Base-by-base conservation (phyloP, 2,329 filamentous ascomycete genomes). In the Hypoxylon sp. region DNA sequence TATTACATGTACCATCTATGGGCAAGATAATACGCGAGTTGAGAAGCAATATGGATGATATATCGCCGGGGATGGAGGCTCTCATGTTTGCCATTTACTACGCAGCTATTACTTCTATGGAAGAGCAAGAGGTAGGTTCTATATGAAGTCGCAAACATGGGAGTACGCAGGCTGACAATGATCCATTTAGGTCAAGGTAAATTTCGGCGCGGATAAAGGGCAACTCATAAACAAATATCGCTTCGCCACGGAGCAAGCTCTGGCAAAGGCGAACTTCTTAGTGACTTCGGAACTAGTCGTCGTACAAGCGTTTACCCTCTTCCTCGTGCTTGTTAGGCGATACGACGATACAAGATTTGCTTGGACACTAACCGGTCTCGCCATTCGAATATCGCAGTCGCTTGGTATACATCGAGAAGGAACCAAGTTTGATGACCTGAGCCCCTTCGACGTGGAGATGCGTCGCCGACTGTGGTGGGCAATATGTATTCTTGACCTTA, bases 1-100 rank as follows among this genome's bases (percentile, higher is more conserved):
- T 91, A 8, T 65, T 91, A 5, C 89, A 92, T 65, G 75, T 88
- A 0, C 88, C 87, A 0, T 84, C 84, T 2, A 80, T 85, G 66
- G 82, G 83, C 49, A 78, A 78, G 19, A 74, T 82, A 0, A 78
- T 91, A 26, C 77, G 84, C 12, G 77, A 83, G n/a, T 77, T 86
- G 1, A 77, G 83, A 25, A 78, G 77, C 27, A 81, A 84, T 45
- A 73, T 85, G 12, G 77, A 82, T 31, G 81, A 75, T 21, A 74
- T 91, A 1, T 77, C 74, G 0, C 76, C 80, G 0, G 74, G 73
- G 0, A 72, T 84, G 4, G 83, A 88, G 62, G 83, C 84, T 1
- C 69, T 90, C 7, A 76, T 87, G 62, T 89, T 89, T 62, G 71
- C 82, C 47, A 77, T 86, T 20, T 86, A 85, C 62, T 83, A 79